phyloP scores from a whole-genome alignment of 1,139 yeast genomes.

The Taiozyma onychis region DNA sequence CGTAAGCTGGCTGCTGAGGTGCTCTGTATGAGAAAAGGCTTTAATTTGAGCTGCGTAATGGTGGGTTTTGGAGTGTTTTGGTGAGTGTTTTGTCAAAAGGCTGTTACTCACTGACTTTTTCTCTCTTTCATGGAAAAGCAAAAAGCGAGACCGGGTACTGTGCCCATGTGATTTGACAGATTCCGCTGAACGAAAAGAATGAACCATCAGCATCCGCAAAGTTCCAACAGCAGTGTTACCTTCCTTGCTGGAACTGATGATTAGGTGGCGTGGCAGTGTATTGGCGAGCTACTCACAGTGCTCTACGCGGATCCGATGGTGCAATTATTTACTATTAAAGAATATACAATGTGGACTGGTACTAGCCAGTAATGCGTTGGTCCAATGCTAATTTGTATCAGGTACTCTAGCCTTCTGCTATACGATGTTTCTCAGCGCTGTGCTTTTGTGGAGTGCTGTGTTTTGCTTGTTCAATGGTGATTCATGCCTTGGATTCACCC shows the following conservation, averaged over 20 bases:
- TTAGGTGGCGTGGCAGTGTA: too few relatives aligned
- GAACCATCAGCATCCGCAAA: too few relatives aligned
- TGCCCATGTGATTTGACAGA: background rate
- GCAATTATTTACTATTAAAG: background rate
- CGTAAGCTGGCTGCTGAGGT: too few relatives aligned
- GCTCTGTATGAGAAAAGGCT: background rate
- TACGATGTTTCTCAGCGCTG: background rate
- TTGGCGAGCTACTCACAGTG: background rate
- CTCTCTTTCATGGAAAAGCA: background rate
- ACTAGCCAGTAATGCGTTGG: background rate
- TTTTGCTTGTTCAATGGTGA: background rate
- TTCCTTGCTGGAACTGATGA: too few relatives aligned
- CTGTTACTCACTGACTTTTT: background rate
- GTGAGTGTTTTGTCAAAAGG: background rate
- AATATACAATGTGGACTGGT: background rate
- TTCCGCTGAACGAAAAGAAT: background rate
- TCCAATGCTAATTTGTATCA: background rate
- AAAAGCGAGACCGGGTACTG: background rate
- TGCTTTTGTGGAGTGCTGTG: background rate
- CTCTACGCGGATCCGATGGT: background rate
- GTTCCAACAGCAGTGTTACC: too few relatives aligned
- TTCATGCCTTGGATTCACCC: conserved; percentile 5
- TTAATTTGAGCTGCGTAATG: background rate
- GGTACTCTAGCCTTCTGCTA: background rate
- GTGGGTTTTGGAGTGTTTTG: background rate